phyloP scores from a whole-genome alignment of 2,329 filamentous ascomycete genomes.

The Venturia nashicola region DNA sequence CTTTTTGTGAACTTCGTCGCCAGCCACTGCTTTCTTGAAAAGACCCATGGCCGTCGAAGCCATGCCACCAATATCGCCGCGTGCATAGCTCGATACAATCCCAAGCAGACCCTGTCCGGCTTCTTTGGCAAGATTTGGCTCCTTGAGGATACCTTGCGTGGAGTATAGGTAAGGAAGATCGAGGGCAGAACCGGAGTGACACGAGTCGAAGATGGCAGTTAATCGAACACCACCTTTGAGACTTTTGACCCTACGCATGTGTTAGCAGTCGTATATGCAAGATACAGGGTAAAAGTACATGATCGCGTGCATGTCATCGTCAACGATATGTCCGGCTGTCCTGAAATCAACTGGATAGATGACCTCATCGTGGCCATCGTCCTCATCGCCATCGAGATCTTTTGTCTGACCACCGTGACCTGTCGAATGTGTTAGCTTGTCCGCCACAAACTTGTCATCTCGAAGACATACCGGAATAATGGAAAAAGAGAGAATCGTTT shows the following conservation, averaged over 20 bases:
- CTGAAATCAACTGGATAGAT: conserved; percentile 76
- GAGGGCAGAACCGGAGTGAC: conserved; percentile 66
- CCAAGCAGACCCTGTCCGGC: conserved; percentile 60
- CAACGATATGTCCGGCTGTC: conserved; percentile 67
- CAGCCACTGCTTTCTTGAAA: conserved; percentile 75
- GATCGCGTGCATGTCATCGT: conserved; percentile 71
- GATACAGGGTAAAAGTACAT: conserved; percentile 31
- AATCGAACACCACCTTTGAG: conserved; percentile 73
- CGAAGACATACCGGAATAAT: conserved; percentile 51
- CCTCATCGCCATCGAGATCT: conserved; percentile 68
- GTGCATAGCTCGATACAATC: conserved; percentile 65
- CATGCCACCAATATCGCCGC: conserved; percentile 73
- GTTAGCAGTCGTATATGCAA: conserved; percentile 12
- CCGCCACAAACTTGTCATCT: conserved; percentile 38
- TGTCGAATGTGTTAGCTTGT: conserved; percentile 17
- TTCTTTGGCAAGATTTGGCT: conserved; percentile 71
- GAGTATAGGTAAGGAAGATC: conserved; percentile 72
- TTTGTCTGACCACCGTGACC: conserved; percentile 73
- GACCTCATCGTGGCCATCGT: conserved; percentile 72
- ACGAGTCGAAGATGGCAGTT: conserved; percentile 72
- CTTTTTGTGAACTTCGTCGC: conserved; percentile 66
- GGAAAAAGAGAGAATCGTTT: conserved; percentile 94
- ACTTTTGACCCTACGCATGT: conserved; percentile 44
- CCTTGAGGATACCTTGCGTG: conserved; percentile 68
- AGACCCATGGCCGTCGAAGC: conserved; percentile 69